Conservation (phyloP, 179 eudicot species). For the Gypsophila paniculata region DNA sequence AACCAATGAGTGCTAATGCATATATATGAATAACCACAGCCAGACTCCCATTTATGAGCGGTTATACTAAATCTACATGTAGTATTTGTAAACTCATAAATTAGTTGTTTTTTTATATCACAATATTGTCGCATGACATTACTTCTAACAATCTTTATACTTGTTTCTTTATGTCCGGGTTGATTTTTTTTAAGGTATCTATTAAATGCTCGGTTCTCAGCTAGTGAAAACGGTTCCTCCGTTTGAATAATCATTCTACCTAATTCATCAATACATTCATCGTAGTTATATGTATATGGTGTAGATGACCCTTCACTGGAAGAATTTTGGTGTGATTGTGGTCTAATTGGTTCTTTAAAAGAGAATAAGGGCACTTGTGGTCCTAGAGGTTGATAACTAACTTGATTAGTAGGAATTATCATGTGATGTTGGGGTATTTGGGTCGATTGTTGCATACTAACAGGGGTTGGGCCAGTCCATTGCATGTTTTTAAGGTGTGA, state of each 20-base stretch:
- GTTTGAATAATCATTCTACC: neutral
- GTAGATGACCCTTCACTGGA: neutral
- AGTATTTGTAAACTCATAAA: neutral
- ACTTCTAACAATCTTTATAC: neutral
- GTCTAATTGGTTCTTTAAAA: neutral
- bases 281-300: neutral
- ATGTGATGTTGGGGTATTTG: too few species aligned
- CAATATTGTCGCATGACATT: neutral
- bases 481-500: neutral
- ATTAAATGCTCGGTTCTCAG: neutral
- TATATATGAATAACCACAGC: neutral
- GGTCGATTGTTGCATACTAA: too few species aligned
- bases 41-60: neutral
- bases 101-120: neutral
- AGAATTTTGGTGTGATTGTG: neutral
- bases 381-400: neutral
- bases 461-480: too few species aligned
- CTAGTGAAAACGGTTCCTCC: neutral
- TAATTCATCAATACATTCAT: neutral
- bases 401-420: too few species aligned
- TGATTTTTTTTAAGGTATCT: neutral
- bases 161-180: neutral
- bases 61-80: constrained; percentile 1
- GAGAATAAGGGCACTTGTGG: neutral
- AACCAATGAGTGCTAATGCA: constrained; percentile 7